Evolutionary conservation across 2,329 filamentous ascomycete genomes (phyloP), one percentile per base, ranked within the genome.

Genomic region (Fusarium papillatum): DNA sequence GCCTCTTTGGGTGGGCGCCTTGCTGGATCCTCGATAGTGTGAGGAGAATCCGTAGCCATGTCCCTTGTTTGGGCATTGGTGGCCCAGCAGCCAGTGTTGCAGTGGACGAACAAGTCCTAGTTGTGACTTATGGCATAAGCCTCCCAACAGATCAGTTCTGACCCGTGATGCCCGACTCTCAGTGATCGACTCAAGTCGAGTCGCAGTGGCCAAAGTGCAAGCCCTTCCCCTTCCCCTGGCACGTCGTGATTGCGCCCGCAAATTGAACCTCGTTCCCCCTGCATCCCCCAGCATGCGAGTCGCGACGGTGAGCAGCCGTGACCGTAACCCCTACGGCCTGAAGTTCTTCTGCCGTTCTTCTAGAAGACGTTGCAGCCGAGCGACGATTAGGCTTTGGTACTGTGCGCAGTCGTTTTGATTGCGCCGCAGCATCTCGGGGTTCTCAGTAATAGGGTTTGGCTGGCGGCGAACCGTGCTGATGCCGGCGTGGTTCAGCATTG

Each of bases 291-390:
- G 55, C 55, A 60, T 53, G 41, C 24, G 39, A 61, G 62, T 59
- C 36, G 41, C 53, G 41, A 53, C 38, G 9, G 43, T 66, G 62
- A 66, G 63, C 26, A 38, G 6, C 55, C 43, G 38, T 61, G 64
- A 50, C 24, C 46, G 46, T 50, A 26, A 61, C 53, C 55, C 64
- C 64, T 66, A 26, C 53, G 43, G 34, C 16, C 62, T 65, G 66
- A 59, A 71, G 36, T 64, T 70, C 79, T 82, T 82, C 81, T 82
- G 75, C 79, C 80, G 80, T 71, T 66, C 71, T 82, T 82, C 81
- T 81, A 81, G 81, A 82, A 81, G 70, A 71, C 70, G 64, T 62
- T 76, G 63, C 74, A 76, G 75, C 46, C 60, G 75, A 63, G 70
- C 17, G 34, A 36, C 34, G 34, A 50, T 41, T 66, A 73, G 61